phyloP scores from a whole-genome alignment of 2,329 filamentous ascomycete genomes.

The Aspergillus glaucus region DNA sequence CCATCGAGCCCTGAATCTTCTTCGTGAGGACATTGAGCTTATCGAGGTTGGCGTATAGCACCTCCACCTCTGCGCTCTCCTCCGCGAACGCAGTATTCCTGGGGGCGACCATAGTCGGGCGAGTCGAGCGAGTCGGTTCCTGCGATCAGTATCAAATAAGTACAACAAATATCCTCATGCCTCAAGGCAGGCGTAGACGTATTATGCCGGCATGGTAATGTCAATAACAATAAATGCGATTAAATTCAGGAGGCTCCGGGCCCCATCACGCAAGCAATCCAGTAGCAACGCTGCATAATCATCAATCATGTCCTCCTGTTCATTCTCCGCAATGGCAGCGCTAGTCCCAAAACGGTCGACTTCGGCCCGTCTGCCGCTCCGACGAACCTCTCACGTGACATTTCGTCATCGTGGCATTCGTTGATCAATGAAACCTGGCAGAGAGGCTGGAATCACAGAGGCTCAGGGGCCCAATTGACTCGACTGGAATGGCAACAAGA shows the following conservation, averaged over 20 bases:
- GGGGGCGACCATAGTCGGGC: constrained; percentile 45
- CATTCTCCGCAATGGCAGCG: constrained; percentile 7
- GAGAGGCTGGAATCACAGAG: not conserved
- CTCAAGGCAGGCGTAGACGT: not conserved
- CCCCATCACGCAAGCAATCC: constrained; percentile 12
- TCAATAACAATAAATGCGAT: not conserved
- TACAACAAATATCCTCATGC: not conserved
- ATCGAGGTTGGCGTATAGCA: constrained; percentile 65
- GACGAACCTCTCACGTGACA: constrained; percentile 15
- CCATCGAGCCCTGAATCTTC: constrained; percentile 86
- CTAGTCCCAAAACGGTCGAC: constrained; percentile 15
- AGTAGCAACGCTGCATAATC: constrained; percentile 1
- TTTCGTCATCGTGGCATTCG: constrained; percentile 19
- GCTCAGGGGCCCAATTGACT: not conserved
- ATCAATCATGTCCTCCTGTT: not conserved
- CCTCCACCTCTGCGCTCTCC: constrained; percentile 63
- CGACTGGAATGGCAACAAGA: not conserved
- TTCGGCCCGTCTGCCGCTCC: constrained; percentile 16
- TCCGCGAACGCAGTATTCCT: constrained; percentile 56
- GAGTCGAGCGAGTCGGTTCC: constrained; percentile 7
- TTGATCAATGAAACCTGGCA: not conserved
- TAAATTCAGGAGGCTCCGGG: constrained; percentile 14
- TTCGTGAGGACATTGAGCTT: constrained; percentile 91
- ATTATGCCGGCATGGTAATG: not conserved
- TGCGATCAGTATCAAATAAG: constrained; percentile 6